Conservation (phyloP, 2,329 filamentous ascomycete genomes). For the Monosporascus sp. region DNA sequence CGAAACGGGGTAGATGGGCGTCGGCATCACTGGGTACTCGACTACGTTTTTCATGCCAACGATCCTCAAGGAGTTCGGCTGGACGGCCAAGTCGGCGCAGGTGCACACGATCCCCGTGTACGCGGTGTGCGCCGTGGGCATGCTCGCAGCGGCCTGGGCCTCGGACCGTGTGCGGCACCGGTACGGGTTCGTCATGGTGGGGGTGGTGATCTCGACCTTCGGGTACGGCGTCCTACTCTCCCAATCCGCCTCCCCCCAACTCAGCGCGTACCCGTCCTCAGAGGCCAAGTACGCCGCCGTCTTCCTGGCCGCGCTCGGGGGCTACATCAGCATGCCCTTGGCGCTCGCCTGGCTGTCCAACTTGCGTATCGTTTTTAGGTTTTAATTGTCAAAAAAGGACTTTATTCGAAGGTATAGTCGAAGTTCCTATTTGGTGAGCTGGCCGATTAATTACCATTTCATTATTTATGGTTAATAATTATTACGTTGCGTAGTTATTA, state of each 20-base stretch:
- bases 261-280: conserved; percentile 9
- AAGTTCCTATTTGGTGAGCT: no score
- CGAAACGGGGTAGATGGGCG: conserved; percentile 16
- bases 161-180: conserved; percentile 31
- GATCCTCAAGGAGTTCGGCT: conserved; percentile 35
- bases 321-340: conserved; percentile 29
- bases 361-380: no score
- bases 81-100: conserved; percentile 30
- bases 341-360: conserved; percentile 41
- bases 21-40: conserved; percentile 27
- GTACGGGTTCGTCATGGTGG: conserved; percentile 27
- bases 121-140: conserved; percentile 25
- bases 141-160: conserved; percentile 25
- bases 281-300: conserved; percentile 30
- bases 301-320: conserved; percentile 31
- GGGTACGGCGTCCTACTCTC: conserved; percentile 30
- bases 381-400: no score
- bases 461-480: no score
- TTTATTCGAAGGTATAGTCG: no score
- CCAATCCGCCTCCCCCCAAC: conserved; percentile 10
- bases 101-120: conserved; percentile 34
- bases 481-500: no score
- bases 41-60: conserved; percentile 36
- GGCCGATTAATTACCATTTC: no score
- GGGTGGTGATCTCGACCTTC: conserved; percentile 21